Percentiles rank a stretch among this genome's conserved stretches.
These are phyloP conservation scores for Coemansia sp. DNA, from an alignment of 192 early-diverging fungal species.

Conservation along the genomic window DNA sequence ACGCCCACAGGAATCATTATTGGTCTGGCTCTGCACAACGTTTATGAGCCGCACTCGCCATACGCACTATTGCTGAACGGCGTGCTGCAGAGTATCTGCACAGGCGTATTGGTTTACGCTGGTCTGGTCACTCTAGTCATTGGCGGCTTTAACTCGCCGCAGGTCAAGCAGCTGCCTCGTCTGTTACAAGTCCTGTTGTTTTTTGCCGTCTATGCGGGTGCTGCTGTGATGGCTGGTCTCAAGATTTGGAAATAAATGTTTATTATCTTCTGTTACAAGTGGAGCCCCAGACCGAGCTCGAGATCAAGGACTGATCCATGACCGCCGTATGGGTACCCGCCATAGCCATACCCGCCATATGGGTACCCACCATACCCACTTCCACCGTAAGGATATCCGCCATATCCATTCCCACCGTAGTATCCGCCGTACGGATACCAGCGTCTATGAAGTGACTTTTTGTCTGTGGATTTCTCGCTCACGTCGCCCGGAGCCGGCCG, in stretches of 20 bases:
- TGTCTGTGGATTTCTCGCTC: not conserved
- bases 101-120: constrained; percentile 75
- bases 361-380: constrained; percentile 5
- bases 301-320: constrained; percentile 9
- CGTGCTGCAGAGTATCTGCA: constrained; percentile 69
- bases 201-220: constrained; percentile 42
- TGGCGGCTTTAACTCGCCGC: constrained; percentile 59
- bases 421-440: constrained; percentile 13
- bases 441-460: constrained; percentile 5
- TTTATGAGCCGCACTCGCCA: constrained; percentile 62
- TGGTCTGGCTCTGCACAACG: constrained; percentile 65
- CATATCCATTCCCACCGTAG: not conserved
- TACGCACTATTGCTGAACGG: constrained; percentile 64
- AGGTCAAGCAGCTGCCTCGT: constrained; percentile 28
- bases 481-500: not conserved
- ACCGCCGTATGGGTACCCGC: constrained; percentile 4
- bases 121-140: constrained; percentile 68
- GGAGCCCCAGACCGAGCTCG: constrained; percentile 14
- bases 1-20: constrained; percentile 77
- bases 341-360: constrained; percentile 4
- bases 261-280: constrained; percentile 7
- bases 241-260: constrained; percentile 41
- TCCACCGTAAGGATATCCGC: not conserved
- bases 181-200: constrained; percentile 26
- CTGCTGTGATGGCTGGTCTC: constrained; percentile 39